Conservation (phyloP, 148 eudicot species). For the Vaccinium macrocarpon region DNA sequence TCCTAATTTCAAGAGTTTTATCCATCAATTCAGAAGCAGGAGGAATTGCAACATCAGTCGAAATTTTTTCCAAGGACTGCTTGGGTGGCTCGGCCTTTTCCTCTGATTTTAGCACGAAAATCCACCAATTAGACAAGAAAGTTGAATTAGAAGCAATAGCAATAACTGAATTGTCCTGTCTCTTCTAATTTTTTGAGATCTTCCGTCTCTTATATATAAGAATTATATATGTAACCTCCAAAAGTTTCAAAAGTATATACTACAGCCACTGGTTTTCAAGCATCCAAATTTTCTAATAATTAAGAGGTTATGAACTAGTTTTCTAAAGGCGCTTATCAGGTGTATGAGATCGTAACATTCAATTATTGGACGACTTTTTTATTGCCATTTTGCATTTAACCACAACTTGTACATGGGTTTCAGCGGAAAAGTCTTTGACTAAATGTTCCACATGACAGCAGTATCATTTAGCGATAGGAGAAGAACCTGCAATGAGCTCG, state of each 20-base stretch:
- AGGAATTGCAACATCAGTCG: slow-evolving; percentile 24
- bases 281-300: neutral
- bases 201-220: neutral
- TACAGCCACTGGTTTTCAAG: neutral
- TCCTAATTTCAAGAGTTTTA: slow-evolving; percentile 24
- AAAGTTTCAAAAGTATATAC: neutral
- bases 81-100: slow-evolving; percentile 48
- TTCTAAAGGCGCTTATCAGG: neutral
- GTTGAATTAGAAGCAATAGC: neutral
- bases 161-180: neutral
- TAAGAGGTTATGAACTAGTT: neutral
- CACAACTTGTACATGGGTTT: neutral
- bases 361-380: neutral
- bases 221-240: neutral
- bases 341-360: neutral
- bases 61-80: slow-evolving; percentile 24
- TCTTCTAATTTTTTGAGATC: no score
- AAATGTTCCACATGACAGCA: neutral
- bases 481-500: slow-evolving; percentile 73
- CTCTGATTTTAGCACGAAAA: slow-evolving; percentile 38
- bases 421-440: neutral
- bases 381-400: neutral
- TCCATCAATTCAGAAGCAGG: slow-evolving; percentile 23
- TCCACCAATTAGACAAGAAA: slow-evolving; percentile 4
- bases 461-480: neutral